Conservation (phyloP, 2,329 filamentous ascomycete genomes). For the Trichoderma brevicompactum region DNA sequence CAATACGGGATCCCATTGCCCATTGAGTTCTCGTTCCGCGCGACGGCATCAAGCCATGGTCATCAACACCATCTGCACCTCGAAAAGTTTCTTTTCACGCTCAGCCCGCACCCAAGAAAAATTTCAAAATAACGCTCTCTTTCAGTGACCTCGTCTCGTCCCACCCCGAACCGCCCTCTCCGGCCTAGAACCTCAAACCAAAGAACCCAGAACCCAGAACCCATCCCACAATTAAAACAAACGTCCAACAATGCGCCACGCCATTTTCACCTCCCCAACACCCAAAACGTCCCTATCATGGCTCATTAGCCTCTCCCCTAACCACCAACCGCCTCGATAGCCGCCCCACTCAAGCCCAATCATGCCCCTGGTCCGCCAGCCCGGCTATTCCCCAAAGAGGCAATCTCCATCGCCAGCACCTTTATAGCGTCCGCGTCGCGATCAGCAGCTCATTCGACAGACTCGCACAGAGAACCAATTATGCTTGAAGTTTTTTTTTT, state of each 20-base stretch:
- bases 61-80: conserved; percentile 9
- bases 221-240: not conserved
- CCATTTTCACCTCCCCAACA: not conserved
- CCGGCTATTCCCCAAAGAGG: conserved; percentile 16
- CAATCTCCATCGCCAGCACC: not conserved
- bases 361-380: conserved; percentile 2
- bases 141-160: not conserved
- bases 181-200: not conserved
- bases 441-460: conserved; percentile 9
- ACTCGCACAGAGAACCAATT: not conserved
- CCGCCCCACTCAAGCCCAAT: not conserved
- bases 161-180: not conserved
- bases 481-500: not conserved
- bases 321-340: conserved; percentile 1
- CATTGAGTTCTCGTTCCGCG: not conserved
- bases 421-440: conserved; percentile 16
- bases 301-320: conserved; percentile 2
- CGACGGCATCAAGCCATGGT: conserved; percentile 7
- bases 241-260: not conserved
- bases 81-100: conserved; percentile 17
- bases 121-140: not conserved
- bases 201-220: not conserved
- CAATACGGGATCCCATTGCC: conserved; percentile 14
- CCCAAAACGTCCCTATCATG: not conserved
- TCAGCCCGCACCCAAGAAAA: not conserved